Conservation (phyloP, 2,329 filamentous ascomycete species). For the Pseudogymnoascus sp. region DNA sequence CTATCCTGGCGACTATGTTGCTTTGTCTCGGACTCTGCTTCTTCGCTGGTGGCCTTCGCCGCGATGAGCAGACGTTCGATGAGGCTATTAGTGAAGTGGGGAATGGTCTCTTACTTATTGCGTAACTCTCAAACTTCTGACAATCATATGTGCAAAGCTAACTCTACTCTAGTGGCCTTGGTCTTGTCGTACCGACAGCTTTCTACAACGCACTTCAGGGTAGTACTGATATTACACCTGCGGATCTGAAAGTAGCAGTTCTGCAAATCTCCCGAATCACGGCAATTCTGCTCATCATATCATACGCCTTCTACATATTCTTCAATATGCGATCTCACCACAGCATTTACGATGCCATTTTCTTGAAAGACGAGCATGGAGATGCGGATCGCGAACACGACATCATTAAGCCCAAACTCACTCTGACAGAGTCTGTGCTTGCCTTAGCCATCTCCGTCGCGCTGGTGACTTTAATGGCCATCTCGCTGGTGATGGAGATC, state of each 20-base stretch:
- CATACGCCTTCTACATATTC: constrained; percentile 60
- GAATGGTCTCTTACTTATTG: constrained; percentile 68
- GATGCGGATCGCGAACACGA: constrained; percentile 60
- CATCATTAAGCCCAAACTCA: constrained; percentile 58
- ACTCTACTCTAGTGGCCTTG: constrained; percentile 36
- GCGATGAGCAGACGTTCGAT: constrained; percentile 65
- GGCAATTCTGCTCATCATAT: constrained; percentile 62
- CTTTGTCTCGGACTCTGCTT: constrained; percentile 77
- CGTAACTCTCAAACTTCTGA: constrained; percentile 46
- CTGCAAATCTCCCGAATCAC: constrained; percentile 65
- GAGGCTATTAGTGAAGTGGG: constrained; percentile 73
- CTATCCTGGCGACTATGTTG: constrained; percentile 74
- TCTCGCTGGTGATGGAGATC: constrained; percentile 69
- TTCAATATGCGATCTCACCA: constrained; percentile 76
- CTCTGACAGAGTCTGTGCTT: constrained; percentile 64
- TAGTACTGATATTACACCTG: constrained; percentile 26
- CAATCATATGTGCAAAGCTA: constrained; percentile 7
- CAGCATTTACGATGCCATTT: constrained; percentile 67
- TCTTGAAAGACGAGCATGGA: constrained; percentile 62
- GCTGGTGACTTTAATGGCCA: constrained; percentile 66
- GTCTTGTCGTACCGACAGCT: constrained; percentile 36
- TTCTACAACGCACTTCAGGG: constrained; percentile 44
- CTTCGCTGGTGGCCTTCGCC: constrained; percentile 64
- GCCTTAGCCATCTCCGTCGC: constrained; percentile 58
- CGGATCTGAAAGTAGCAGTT: constrained; percentile 44